These are phyloP conservation scores for Anaeramoeba flamelloides DNA, from an alignment of 78 protist species.

Conservation along the genomic window DNA sequence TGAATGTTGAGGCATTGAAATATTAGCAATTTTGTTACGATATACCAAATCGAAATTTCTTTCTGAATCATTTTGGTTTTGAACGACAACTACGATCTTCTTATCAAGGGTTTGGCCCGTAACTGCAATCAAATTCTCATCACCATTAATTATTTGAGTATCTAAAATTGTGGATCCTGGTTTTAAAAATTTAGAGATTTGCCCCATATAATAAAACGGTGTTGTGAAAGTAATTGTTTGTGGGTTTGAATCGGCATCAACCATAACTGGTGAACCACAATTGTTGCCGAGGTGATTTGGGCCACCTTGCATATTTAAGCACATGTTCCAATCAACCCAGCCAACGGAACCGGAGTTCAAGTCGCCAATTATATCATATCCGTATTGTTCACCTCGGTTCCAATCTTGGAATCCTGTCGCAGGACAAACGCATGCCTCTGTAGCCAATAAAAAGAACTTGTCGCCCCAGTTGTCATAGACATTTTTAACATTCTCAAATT, in stretches of 20 bases:
- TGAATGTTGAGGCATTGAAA: neutral
- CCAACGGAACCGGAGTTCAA: conserved; percentile 2
- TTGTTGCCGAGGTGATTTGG: conserved; percentile 21
- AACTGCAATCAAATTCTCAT: neutral
- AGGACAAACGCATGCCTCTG: conserved; percentile 29
- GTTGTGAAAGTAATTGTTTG: neutral
- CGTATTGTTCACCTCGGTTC: conserved; percentile 1
- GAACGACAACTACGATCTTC: neutral
- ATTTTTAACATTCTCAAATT: neutral
- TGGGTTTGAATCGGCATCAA: neutral
- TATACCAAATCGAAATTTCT: neutral
- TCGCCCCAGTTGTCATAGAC: neutral
- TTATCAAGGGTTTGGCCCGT: neutral
- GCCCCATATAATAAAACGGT: conserved; percentile 21
- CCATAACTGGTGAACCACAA: conserved; percentile 12
- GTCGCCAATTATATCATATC: conserved; percentile 22
- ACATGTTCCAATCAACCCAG: conserved; percentile 30
- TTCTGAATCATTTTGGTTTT: neutral
- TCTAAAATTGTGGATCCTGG: neutral
- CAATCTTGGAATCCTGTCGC: neutral
- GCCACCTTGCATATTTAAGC: conserved; percentile 13
- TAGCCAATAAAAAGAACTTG: conserved; percentile 14
- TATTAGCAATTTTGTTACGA: neutral
- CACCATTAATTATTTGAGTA: neutral
- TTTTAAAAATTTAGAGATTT: conserved; percentile 2